phyloP scores from a whole-genome alignment of 352 stramenopile species.

The Phytophthora syringae region DNA sequence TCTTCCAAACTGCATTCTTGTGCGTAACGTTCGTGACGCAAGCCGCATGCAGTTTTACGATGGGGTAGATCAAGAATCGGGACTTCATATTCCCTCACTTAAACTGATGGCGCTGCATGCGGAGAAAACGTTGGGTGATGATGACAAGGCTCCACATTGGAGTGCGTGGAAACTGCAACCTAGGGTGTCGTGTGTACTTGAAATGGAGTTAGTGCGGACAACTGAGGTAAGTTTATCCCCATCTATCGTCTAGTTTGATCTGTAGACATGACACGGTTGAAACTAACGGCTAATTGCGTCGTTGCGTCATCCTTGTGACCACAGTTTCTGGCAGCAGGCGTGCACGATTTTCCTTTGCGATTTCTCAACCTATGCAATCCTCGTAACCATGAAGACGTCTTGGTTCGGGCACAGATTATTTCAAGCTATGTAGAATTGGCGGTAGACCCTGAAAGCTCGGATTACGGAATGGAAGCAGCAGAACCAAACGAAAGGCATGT shows the following conservation, averaged over 20 bases:
- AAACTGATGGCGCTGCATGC: constrained; percentile 47
- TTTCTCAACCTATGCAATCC: constrained; percentile 86
- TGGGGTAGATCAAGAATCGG: constrained; percentile 10
- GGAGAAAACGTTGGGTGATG: constrained; percentile 29
- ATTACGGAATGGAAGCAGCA: constrained; percentile 33
- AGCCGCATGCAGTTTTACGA: constrained; percentile 34
- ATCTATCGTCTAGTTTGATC: not conserved
- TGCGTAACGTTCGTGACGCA: constrained; percentile 49
- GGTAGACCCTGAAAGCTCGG: constrained; percentile 78
- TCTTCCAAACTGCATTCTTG: constrained; percentile 58
- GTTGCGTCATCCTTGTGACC: not conserved
- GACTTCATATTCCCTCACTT: constrained; percentile 45
- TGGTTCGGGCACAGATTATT: constrained; percentile 77
- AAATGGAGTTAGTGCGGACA: constrained; percentile 75
- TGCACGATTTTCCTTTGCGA: constrained; percentile 64
- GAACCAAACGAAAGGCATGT: constrained; percentile 49
- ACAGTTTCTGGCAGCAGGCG: constrained; percentile 57
- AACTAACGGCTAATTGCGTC: constrained; percentile 9
- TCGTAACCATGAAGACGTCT: constrained; percentile 75
- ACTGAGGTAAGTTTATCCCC: constrained; percentile 52
- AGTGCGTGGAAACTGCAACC: constrained; percentile 63
- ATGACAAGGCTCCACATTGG: constrained; percentile 13
- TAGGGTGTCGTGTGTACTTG: constrained; percentile 51
- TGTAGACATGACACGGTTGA: not conserved
- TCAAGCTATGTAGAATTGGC: constrained; percentile 85